Evolutionary conservation across 495 filamentous ascomycete genomes (phyloP).

Genomic region (Aspergillus sparsus): DNA sequence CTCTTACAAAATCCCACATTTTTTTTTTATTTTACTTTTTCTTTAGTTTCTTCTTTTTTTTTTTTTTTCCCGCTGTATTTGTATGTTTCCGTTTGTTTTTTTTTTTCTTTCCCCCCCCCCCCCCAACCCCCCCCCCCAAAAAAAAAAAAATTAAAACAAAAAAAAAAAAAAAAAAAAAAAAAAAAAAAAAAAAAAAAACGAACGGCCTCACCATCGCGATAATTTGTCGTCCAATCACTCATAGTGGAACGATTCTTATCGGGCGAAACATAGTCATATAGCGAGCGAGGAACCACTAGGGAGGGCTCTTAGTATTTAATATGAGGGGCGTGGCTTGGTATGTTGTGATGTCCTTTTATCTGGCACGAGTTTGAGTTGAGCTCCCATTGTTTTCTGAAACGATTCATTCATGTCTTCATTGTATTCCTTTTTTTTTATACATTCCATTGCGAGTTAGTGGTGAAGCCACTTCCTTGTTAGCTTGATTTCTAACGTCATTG

Average conservation of each 20-base stretch:
- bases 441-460: slow-evolving; percentile 13
- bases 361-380: slow-evolving; percentile 10
- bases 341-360: slow-evolving; percentile 19
- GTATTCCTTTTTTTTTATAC: slow-evolving; percentile 5
- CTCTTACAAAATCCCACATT: no score
- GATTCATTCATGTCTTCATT: slow-evolving; percentile 8
- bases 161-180: no score
- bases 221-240: not conserved
- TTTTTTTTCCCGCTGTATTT: no score
- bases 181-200: no score
- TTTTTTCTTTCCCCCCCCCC: no score
- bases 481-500: slow-evolving; percentile 18
- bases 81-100: no score
- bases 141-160: no score
- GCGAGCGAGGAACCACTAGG: slow-evolving; percentile 5
- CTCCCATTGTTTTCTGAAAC: slow-evolving; percentile 23
- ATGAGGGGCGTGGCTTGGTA: slow-evolving; percentile 28
- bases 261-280: not conserved
- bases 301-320: slow-evolving; percentile 15
- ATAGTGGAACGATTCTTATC: not conserved
- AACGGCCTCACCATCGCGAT: not conserved
- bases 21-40: no score
- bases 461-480: slow-evolving; percentile 14
- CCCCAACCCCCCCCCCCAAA: no score
- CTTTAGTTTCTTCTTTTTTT: no score